These are phyloP conservation scores for Vinca minor DNA, from an alignment of 257 asterid genomes.

Conservation along the genomic window DNA sequence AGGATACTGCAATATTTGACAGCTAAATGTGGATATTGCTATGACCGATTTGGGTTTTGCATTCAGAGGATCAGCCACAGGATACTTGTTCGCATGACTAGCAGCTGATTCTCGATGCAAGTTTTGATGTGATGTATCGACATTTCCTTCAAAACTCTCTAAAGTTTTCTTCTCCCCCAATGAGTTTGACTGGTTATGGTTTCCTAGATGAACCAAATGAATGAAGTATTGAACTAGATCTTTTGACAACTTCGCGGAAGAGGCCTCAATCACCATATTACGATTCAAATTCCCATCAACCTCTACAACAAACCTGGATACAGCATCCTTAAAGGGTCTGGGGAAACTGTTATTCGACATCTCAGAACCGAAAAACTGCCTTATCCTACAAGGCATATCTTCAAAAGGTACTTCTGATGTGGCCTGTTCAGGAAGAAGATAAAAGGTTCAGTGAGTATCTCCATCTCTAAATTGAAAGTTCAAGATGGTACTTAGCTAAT, in stretches of 20 bases:
- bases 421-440: conserved; percentile 45
- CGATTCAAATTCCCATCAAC: conserved; percentile 55
- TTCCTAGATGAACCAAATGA: conserved; percentile 48
- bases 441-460: neutral
- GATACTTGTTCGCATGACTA: conserved; percentile 27
- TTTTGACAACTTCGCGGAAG: conserved; percentile 52
- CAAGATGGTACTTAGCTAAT: neutral
- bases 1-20: conserved; percentile 83
- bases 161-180: conserved; percentile 24
- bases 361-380: conserved; percentile 61
- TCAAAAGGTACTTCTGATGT: conserved; percentile 64
- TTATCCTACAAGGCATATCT: conserved; percentile 56
- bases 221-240: conserved; percentile 69
- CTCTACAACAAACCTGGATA: conserved; percentile 56
- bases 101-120: conserved; percentile 18
- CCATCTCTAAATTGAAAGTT: neutral
- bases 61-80: conserved; percentile 28
- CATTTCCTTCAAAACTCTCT: conserved; percentile 27
- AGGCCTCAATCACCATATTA: conserved; percentile 43
- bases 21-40: conserved; percentile 81
- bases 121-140: conserved; percentile 19
- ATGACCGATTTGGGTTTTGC: conserved; percentile 63
- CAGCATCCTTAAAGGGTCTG: conserved; percentile 37
- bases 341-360: conserved; percentile 29
- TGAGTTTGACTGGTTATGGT: conserved; percentile 36